A percentile compares a stretch with the other conserved stretches of the same genome.
Evolutionary conservation across 495 filamentous ascomycete genomes (phyloP).

Genomic region (Lasiosphaeria miniovina): DNA sequence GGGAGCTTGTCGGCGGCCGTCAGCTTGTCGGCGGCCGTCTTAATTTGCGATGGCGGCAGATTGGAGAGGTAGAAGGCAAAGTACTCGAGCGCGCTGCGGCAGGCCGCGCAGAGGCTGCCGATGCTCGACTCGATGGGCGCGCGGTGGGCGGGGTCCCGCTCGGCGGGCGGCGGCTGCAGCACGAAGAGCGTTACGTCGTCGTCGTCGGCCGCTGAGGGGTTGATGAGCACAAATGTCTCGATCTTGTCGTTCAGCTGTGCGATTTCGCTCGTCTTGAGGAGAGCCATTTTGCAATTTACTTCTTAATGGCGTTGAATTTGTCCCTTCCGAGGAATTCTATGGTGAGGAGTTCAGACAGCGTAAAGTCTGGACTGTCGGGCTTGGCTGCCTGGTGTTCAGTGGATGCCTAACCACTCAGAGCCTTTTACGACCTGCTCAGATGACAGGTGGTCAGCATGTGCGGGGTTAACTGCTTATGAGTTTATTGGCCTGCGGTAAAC

Average conservation of each 20-base stretch:
- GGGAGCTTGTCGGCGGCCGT: neutral
- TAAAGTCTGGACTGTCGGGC: too few relatives aligned
- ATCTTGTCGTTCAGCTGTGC: conserved; percentile 6
- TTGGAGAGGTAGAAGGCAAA: conserved; percentile 6
- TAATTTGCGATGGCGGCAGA: neutral
- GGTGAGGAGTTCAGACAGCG: too few relatives aligned
- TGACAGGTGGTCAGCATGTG: too few relatives aligned
- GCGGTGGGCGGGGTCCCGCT: neutral
- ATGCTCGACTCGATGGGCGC: conserved; percentile 1
- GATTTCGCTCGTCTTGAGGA: conserved; percentile 6
- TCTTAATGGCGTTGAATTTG: neutral
- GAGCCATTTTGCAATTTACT: conserved; percentile 2
- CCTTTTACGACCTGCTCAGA: too few relatives aligned
- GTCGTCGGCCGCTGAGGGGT: neutral
- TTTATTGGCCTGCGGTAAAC: too few relatives aligned
- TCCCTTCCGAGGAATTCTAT: too few relatives aligned
- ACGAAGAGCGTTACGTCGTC: conserved; percentile 8
- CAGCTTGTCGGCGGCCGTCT: neutral
- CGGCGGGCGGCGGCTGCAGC: conserved; percentile 4
- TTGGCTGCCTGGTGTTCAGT: too few relatives aligned
- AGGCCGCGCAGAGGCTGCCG: conserved; percentile 3
- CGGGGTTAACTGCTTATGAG: too few relatives aligned
- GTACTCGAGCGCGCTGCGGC: conserved; percentile 7
- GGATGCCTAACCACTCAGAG: too few relatives aligned
- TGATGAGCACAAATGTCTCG: conserved; percentile 7